Base-by-base conservation (phyloP, 2,329 filamentous ascomycete species). In the Hymenotorrendiella dingleyae region DNA sequence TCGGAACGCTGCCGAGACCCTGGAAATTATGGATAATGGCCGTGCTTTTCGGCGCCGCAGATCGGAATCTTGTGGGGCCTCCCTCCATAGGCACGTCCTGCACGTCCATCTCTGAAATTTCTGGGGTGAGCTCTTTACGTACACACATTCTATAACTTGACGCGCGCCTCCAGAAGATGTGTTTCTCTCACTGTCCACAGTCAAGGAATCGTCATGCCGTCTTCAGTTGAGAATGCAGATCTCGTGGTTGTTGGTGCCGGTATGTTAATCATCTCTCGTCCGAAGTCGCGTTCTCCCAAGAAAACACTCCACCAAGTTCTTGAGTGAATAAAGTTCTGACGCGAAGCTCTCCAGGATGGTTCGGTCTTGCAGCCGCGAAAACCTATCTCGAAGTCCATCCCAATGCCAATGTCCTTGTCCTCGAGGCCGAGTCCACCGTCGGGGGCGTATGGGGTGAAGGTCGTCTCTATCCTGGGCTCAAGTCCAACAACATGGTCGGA, bases 401-500 rank as follows among this genome's bases (percentile, higher is more conserved):
- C 1, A 57, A 66, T n/a, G 67, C 69, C 41, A 71, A 70, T 2
- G 57, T 86, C 19, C 63, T 71, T 1, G 57, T 86, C 8, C 63
- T 85, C 22, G 83, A 87, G 35, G 64, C 69, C 4, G 68, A 70
- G 9, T 59, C 67, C 10, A 74, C 74, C 0, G 55, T 81, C 4
- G 86, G 85, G 1, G 85, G 86, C 4, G 78, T 80, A 12, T 90
- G 84, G 85, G 74, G 79, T 7, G 67, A 76, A 43, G 67, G 82
- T 27, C 73, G 83, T 1, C 63, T 87, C 1, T 84, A 89, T 58
- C 75, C 79, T 0, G 79, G 77, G 1, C 70, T 91, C 36, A 84
- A 80, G 54, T 80, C 76, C 40, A 90, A 91, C 62, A 89, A 89
- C 55, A 73, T 86, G 59, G 61, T 82, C 9, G 84, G 84, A 3